Evolutionary conservation across 2,329 filamentous ascomycete genomes (phyloP).

Genomic region (Arthrobotrys musiformis): DNA sequence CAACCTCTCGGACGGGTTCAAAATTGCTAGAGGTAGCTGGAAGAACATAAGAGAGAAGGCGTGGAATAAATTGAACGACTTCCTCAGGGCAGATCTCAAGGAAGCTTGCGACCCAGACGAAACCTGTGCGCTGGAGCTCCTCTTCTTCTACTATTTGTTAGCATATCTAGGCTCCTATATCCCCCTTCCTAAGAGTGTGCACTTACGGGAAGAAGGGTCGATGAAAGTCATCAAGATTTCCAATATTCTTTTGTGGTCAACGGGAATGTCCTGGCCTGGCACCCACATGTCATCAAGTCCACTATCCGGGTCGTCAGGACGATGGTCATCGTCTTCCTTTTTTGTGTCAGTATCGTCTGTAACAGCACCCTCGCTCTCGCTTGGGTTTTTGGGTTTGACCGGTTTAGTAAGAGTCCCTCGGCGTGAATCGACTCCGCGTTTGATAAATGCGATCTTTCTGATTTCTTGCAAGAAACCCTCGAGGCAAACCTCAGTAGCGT

Average conservation of each 20-base stretch:
- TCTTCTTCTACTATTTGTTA: constrained; percentile 72
- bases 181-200: constrained; percentile 48
- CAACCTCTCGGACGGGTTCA: constrained; percentile 87
- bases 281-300: constrained; percentile 92
- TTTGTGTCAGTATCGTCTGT: constrained; percentile 60
- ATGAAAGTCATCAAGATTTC: constrained; percentile 91
- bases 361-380: constrained; percentile 73
- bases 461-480: constrained; percentile 94
- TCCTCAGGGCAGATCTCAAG: constrained; percentile 98
- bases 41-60: constrained; percentile 87
- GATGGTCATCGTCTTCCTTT: constrained; percentile 68
- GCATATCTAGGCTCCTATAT: neutral
- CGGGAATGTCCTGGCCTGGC: constrained; percentile 93
- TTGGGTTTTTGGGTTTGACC: constrained; percentile 76
- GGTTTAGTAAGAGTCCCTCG: constrained; percentile 74
- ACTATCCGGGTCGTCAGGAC: constrained; percentile 69
- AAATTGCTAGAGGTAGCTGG: constrained; percentile 93
- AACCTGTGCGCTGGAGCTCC: constrained; percentile 86
- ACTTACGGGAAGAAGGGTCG: constrained; percentile 77
- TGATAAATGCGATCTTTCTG: constrained; percentile 90
- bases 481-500: constrained; percentile 85
- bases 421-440: constrained; percentile 90
- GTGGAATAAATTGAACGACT: constrained; percentile 92
- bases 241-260: constrained; percentile 90
- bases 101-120: constrained; percentile 95